A percentile compares a stretch with the other conserved stretches of the same genome.
Conservation (phyloP, 768 basidiomycete genomes). For the Tulasnella calospora region DNA sequence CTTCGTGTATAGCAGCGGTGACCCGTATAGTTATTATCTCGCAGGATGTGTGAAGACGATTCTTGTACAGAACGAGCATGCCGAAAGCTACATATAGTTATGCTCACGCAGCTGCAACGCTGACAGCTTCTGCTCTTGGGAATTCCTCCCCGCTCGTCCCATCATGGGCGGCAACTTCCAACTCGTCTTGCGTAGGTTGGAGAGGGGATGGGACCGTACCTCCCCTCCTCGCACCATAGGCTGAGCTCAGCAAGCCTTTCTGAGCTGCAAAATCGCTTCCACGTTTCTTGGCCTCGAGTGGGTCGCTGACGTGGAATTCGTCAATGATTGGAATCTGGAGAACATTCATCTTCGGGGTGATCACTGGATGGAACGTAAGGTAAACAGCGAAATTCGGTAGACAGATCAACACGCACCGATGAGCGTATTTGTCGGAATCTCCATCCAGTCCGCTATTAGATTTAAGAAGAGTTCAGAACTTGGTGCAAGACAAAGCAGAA, state of each 20-base stretch:
- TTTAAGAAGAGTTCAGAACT: background rate
- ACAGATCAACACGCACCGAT: conserved; percentile 38
- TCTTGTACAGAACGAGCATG: background rate
- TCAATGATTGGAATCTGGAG: conserved; percentile 92
- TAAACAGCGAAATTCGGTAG: background rate
- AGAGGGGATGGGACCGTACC: background rate
- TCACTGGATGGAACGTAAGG: conserved; percentile 4
- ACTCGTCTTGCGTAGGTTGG: background rate
- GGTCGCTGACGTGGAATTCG: conserved; percentile 84
- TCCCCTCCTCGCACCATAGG: conserved; percentile 15
- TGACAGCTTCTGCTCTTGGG: background rate
- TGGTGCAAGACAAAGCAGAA: background rate
- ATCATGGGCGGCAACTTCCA: background rate
- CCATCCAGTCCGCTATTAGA: conserved; percentile 89
- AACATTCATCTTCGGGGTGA: conserved; percentile 52
- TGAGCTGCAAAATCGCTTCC: conserved; percentile 79
- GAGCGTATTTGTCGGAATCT: conserved; percentile 95
- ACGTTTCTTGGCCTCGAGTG: conserved; percentile 62
- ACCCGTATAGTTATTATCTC: too few relatives aligned
- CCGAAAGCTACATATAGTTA: background rate
- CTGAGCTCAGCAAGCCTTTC: conserved; percentile 65
- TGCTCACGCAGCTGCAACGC: background rate
- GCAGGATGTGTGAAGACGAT: background rate
- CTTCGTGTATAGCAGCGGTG: too few relatives aligned
- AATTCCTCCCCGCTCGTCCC: background rate